These are phyloP conservation scores for Aspergillus flavus DNA, from an alignment of 2,329 filamentous ascomycete species.

Conservation along the genomic window DNA sequence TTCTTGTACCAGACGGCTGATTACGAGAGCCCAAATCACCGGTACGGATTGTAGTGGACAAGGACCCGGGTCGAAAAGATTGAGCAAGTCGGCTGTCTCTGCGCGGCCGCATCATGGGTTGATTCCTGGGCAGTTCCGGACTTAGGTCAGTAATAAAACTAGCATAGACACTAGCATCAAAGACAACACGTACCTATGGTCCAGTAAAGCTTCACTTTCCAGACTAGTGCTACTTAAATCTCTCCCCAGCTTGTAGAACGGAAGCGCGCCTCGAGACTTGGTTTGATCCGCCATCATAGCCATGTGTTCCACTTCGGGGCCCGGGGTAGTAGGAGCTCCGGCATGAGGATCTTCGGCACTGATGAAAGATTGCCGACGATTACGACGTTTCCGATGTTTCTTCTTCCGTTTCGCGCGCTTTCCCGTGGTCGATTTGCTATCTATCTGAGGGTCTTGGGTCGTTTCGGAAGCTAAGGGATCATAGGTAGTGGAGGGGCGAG, in stretches of 20 bases:
- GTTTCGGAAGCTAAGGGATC: slow-evolving; percentile 9
- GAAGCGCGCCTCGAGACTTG: slow-evolving; percentile 34
- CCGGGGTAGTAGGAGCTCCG: slow-evolving; percentile 54
- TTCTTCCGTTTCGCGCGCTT: slow-evolving; percentile 56
- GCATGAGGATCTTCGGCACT: slow-evolving; percentile 58
- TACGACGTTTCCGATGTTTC: slow-evolving; percentile 77
- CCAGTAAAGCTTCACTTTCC: slow-evolving; percentile 83
- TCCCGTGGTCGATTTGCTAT: slow-evolving; percentile 22
- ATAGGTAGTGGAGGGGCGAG: slow-evolving; percentile 1
- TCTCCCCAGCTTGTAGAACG: slow-evolving; percentile 58
- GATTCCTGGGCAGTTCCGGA: slow-evolving; percentile 51
- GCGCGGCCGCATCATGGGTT: slow-evolving; percentile 65
- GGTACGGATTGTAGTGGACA: slow-evolving; percentile 47
- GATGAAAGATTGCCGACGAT: slow-evolving; percentile 80
- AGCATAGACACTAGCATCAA: background rate
- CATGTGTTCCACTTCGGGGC: slow-evolving; percentile 36
- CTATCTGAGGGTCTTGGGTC: slow-evolving; percentile 24
- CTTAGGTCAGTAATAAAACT: background rate
- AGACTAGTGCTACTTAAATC: slow-evolving; percentile 82
- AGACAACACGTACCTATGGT: slow-evolving; percentile 68
- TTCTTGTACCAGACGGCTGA: slow-evolving; percentile 34
- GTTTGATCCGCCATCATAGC: slow-evolving; percentile 32
- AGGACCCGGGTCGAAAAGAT: slow-evolving; percentile 41
- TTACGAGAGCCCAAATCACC: slow-evolving; percentile 37
- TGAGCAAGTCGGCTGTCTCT: slow-evolving; percentile 53